These are phyloP conservation scores for Avena atlantica DNA, from an alignment of 176 grass and related monocot genomes.

Conservation along the genomic window DNA sequence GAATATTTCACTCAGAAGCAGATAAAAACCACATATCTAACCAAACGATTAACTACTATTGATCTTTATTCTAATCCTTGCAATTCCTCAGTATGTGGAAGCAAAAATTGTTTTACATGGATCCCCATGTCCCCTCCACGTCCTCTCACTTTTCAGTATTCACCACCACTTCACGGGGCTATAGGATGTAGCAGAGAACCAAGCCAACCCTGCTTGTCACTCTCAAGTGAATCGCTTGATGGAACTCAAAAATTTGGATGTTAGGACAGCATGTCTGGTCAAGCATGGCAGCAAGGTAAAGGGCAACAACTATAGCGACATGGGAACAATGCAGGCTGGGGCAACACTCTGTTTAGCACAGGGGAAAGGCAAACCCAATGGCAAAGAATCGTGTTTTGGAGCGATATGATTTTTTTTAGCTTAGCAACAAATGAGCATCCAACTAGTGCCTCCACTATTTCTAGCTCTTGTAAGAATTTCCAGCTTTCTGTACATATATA, in stretches of 20 bases:
- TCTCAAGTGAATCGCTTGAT: background rate
- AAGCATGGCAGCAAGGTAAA: background rate
- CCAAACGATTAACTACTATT: background rate
- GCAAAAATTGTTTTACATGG: background rate
- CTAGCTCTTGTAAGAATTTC: background rate
- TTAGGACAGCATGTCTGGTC: background rate
- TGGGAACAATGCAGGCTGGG: background rate
- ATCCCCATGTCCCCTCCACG: conserved; percentile 3
- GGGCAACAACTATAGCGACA: background rate
- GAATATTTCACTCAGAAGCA: background rate
- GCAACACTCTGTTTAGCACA: background rate
- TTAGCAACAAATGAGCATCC: background rate
- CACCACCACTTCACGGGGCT: background rate
- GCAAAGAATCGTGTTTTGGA: background rate
- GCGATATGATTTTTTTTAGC: background rate
- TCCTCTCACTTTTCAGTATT: background rate
- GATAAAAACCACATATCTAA: background rate
- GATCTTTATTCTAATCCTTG: background rate
- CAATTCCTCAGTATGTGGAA: background rate
- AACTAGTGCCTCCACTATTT: background rate
- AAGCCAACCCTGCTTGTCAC: background rate
- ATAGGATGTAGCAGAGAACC: background rate
- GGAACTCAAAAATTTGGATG: background rate
- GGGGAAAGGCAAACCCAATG: background rate
- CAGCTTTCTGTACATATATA: background rate